Base-by-base conservation (phyloP, 345 rosid genomes). In the Crucihimalaya himalaica region DNA sequence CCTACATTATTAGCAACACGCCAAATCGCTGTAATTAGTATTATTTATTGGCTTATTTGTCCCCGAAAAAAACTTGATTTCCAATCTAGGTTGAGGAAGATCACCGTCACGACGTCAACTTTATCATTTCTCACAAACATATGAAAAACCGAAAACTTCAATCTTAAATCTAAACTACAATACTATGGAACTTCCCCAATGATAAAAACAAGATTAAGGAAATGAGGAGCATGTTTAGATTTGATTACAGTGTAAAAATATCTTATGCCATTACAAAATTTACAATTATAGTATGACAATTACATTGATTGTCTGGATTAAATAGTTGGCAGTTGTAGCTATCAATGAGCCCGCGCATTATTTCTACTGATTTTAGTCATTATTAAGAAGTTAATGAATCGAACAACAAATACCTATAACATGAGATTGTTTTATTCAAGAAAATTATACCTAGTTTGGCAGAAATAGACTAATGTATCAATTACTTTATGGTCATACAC, bases 1-100 rank as follows among this genome's bases (percentile, higher is more conserved):
- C 31, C 47, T 48, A 48, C 63, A 76, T 76, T 76, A 76, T 70
- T 76, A 76, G 75, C 71, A 69, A 76, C 52, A 53, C 29, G 65
- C 75, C 79, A 69, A 69, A 55, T 63, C 62, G 4, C 11, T 46
- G 43, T 54, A n/a, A 9, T 34, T 42, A 9, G 7, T 13, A 8
- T 39, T 61, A n/a, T 61, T 21, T 25, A 18, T 20, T 63, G 9
- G 21, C 1, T 21, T 67, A 52, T 6, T 76, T 7, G 71, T 64
- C 43, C 51, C 34, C 34, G 32, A 21, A 42, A 64, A 21, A 42
- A 64, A 46, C 72, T 56, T 73, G 59, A 25, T 55, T 20, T 25
- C 40, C 42, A 73, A 45, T 55, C 23, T 16, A 46, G 46, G 42
- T 47, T 46, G 53, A 66, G 6, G 37, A 67, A 31, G 55, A 67